Evolutionary conservation across 805 yeast species (phyloP).

Genomic region (Schwanniomyces occidentalis): DNA sequence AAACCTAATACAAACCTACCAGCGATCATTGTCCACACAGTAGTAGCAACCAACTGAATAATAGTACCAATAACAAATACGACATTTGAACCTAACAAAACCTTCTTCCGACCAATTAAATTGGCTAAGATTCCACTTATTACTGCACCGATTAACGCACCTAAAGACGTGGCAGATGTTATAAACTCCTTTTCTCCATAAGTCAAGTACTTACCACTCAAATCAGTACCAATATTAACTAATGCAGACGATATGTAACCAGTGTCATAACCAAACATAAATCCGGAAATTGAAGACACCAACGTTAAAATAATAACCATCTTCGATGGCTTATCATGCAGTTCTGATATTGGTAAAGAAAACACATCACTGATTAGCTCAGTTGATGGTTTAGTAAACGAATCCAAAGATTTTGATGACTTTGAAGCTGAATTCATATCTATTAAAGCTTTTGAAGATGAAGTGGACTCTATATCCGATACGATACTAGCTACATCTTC

Average conservation of each 20-base stretch:
- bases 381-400: no score
- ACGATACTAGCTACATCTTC: no score
- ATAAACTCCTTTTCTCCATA: slow-evolving; percentile 85
- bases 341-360: slow-evolving; percentile 6
- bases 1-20: slow-evolving; percentile 94
- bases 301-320: slow-evolving; percentile 69
- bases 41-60: slow-evolving; percentile 76
- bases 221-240: slow-evolving; percentile 79
- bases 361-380: neutral
- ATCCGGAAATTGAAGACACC: slow-evolving; percentile 87
- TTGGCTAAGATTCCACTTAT: slow-evolving; percentile 85
- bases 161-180: slow-evolving; percentile 92
- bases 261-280: slow-evolving; percentile 97
- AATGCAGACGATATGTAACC: slow-evolving; percentile 95
- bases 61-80: slow-evolving; percentile 83
- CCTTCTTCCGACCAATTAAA: slow-evolving; percentile 78
- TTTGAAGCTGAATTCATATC: no score
- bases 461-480: no score
- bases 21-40: slow-evolving; percentile 86
- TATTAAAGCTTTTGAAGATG: no score
- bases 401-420: no score
- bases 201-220: slow-evolving; percentile 56
- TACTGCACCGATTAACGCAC: slow-evolving; percentile 80
- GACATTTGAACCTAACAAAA: slow-evolving; percentile 77
- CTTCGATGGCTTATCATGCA: slow-evolving; percentile 49